Evolutionary conservation across 1,284 basidiomycete species (phyloP).

Genomic region (Inonotus obliquus): DNA sequence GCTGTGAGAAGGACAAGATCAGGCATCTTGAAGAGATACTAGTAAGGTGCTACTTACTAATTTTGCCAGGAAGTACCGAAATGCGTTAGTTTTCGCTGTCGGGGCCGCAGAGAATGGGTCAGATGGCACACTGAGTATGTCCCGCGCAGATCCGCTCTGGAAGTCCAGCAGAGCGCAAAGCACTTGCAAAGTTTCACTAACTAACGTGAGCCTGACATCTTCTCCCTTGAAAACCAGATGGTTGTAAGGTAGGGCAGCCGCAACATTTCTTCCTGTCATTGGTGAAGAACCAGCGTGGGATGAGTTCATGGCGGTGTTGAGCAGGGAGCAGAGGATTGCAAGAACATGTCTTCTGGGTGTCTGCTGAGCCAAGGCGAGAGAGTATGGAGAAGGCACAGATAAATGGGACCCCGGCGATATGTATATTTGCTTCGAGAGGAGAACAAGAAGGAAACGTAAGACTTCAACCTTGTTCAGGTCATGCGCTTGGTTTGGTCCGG

Average conservation of each 20-base stretch:
- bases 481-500: conserved; percentile 60
- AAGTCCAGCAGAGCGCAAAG: conserved; percentile 79
- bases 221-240: conserved; percentile 87
- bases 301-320: conserved; percentile 84
- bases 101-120: conserved; percentile 45
- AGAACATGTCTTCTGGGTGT: conserved; percentile 78
- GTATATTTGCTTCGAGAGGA: conserved; percentile 87
- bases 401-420: conserved; percentile 66
- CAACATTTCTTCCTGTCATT: conserved; percentile 54
- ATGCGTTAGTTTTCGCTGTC: conserved; percentile 75
- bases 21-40: conserved; percentile 2
- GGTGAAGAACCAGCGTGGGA: conserved; percentile 39
- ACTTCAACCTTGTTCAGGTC: conserved; percentile 86
- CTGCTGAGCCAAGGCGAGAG: conserved; percentile 74
- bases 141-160: conserved; percentile 67
- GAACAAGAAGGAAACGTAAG: conserved; percentile 76
- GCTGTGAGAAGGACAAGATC: conserved; percentile 41
- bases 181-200: conserved; percentile 69
- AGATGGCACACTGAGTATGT: conserved; percentile 35
- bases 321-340: conserved; percentile 83
- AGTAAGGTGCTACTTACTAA: conserved; percentile 45
- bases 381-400: conserved; percentile 66
- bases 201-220: conserved; percentile 66
- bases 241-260: conserved; percentile 78
- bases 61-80: conserved; percentile 87